phyloP scores from a whole-genome alignment of 2,329 filamentous ascomycete genomes.

The Geosmithia putterillii region DNA sequence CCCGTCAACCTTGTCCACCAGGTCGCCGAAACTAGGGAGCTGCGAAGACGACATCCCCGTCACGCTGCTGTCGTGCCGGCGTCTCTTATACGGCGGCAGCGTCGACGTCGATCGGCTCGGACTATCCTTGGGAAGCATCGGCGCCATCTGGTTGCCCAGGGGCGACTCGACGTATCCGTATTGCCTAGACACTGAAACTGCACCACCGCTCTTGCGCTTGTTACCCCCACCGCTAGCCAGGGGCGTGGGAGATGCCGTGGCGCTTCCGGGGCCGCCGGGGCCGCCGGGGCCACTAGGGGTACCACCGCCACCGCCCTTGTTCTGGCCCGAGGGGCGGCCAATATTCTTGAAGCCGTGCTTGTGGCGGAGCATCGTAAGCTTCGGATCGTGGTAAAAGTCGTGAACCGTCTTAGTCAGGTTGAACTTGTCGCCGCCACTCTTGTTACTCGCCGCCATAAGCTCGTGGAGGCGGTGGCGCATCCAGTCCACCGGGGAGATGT shows the following conservation, averaged over 20 bases:
- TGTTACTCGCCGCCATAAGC: slow-evolving; percentile 24
- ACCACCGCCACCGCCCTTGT: slow-evolving; percentile 9
- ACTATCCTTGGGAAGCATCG: slow-evolving; percentile 1
- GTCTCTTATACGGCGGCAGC: background rate
- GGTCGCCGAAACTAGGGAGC: background rate
- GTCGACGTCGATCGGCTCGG: background rate
- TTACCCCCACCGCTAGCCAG: background rate
- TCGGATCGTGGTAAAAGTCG: slow-evolving; percentile 43
- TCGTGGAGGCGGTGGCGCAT: slow-evolving; percentile 44
- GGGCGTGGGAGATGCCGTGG: too few species aligned
- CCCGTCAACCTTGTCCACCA: background rate
- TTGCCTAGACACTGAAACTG: background rate
- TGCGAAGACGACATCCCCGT: background rate
- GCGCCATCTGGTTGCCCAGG: background rate
- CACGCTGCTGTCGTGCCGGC: background rate
- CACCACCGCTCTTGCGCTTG: slow-evolving; percentile 18
- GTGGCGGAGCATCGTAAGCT: slow-evolving; percentile 32
- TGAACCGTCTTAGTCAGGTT: slow-evolving; percentile 37
- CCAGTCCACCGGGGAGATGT: slow-evolving; percentile 42
- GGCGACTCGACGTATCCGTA: slow-evolving; percentile 5
- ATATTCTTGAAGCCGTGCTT: slow-evolving; percentile 46
- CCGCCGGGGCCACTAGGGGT: background rate
- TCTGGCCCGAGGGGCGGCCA: slow-evolving; percentile 38
- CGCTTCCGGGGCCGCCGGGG: slow-evolving; percentile 1
- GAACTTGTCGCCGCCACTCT: slow-evolving; percentile 24